phyloP scores from a whole-genome alignment of 208 protist genomes.

The Trypanosoma congolense region DNA sequence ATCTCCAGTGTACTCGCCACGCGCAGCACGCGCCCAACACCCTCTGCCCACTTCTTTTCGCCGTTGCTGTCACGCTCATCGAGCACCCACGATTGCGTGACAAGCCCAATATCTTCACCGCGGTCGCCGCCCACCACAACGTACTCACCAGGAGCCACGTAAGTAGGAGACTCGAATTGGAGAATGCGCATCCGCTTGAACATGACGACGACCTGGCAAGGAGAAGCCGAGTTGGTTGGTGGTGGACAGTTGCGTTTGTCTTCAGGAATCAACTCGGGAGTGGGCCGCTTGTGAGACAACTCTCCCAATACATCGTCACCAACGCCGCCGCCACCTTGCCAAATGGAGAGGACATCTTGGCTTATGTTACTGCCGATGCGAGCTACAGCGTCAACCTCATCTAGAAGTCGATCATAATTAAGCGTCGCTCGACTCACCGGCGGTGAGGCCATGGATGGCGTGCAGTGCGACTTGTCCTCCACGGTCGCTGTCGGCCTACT shows the following conservation, averaged over 20 bases:
- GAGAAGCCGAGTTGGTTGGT: conserved; percentile 43
- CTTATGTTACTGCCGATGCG: conserved; percentile 20
- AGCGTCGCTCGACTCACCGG: conserved; percentile 28
- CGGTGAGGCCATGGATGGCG: conserved; percentile 50
- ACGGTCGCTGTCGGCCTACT: conserved; percentile 29
- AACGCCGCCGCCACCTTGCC: conserved; percentile 6
- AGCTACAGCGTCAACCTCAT: conserved; percentile 27
- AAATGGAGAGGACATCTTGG: neutral
- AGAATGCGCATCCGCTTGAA: conserved; percentile 86
- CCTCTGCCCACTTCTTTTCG: conserved; percentile 44
- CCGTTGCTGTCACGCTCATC: conserved; percentile 14
- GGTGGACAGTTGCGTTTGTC: conserved; percentile 29
- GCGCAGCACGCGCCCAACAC: conserved; percentile 73
- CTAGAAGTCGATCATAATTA: conserved; percentile 51
- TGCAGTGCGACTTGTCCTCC: conserved; percentile 27
- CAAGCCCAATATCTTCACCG: conserved; percentile 89
- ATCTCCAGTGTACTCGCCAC: conserved; percentile 79
- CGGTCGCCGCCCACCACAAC: conserved; percentile 89
- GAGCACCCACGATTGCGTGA: conserved; percentile 63
- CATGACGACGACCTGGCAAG: conserved; percentile 88
- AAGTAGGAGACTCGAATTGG: conserved; percentile 74
- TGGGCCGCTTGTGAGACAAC: conserved; percentile 49
- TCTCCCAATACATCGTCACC: conserved; percentile 30
- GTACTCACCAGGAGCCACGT: conserved; percentile 80
- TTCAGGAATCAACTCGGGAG: conserved; percentile 34